phyloP scores from a whole-genome alignment of 23 red algal genomes.

The Chondrus crispus region DNA sequence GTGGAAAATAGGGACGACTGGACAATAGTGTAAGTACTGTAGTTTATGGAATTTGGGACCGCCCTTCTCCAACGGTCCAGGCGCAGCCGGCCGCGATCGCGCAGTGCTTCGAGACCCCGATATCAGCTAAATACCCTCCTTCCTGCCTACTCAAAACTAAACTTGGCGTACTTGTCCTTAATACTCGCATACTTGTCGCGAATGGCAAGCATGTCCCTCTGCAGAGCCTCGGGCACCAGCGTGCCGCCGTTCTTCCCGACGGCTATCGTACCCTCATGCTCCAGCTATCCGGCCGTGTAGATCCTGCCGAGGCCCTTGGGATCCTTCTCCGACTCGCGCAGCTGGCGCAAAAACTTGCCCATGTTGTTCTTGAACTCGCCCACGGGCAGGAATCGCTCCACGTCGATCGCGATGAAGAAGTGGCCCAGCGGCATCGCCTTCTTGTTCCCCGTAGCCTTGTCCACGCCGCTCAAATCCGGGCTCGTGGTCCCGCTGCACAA shows the following conservation, averaged over 20 bases:
- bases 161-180: slow-evolving; percentile 59
- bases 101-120: too few relatives aligned
- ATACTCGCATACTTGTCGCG: slow-evolving; percentile 35
- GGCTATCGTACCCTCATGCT: slow-evolving; percentile 43
- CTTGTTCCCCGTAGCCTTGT: slow-evolving; percentile 59
- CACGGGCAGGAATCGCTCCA: slow-evolving; percentile 53
- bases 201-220: slow-evolving; percentile 58
- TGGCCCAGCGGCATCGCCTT: slow-evolving; percentile 64
- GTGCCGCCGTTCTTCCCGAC: slow-evolving; percentile 36
- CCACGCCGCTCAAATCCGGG: slow-evolving; percentile 43
- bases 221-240: slow-evolving; percentile 52
- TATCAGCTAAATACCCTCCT: too few relatives aligned
- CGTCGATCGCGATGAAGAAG: slow-evolving; percentile 70
- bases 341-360: slow-evolving; percentile 39
- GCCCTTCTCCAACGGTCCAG: too few relatives aligned
- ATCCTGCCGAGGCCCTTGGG: slow-evolving; percentile 57
- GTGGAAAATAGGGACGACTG: too few relatives aligned
- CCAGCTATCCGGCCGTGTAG: slow-evolving; percentile 52
- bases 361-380: slow-evolving; percentile 29
- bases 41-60: too few relatives aligned
- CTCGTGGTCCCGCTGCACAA: slow-evolving; percentile 28
- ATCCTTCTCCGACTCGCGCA: slow-evolving; percentile 54
- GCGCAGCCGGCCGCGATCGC: too few relatives aligned
- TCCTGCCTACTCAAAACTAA: slow-evolving; percentile 57
- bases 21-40: too few relatives aligned